A percentile compares a stretch with the other conserved stretches of the same genome.
Evolutionary conservation across 1,284 basidiomycete genomes (phyloP).

Genomic region (Athelia psychrophila): DNA sequence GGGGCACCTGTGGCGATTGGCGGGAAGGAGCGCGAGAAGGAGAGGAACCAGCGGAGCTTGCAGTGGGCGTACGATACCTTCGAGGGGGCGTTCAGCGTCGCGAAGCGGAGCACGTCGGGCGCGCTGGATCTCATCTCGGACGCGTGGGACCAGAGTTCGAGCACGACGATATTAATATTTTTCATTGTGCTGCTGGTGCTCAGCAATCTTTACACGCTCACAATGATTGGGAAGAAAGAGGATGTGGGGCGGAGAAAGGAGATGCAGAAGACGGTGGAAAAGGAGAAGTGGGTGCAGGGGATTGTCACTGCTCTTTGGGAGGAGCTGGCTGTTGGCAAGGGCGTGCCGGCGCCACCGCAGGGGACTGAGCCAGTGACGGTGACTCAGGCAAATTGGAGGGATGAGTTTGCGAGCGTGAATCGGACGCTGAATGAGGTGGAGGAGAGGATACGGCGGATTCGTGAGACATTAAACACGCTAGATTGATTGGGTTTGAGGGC

Average conservation of each 20-base stretch:
- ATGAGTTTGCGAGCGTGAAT: constrained; percentile 50
- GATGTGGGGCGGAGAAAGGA: constrained; percentile 54
- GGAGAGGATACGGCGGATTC: constrained; percentile 44
- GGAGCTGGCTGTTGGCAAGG: constrained; percentile 52
- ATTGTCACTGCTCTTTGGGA: constrained; percentile 69
- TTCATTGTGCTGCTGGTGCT: constrained; percentile 71
- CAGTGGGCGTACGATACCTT: constrained; percentile 88
- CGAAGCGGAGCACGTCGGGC: constrained; percentile 62
- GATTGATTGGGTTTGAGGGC: neutral
- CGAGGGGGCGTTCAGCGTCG: constrained; percentile 70
- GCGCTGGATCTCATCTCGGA: constrained; percentile 73
- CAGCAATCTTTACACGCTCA: constrained; percentile 76
- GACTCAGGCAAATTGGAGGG: constrained; percentile 34
- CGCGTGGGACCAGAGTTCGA: constrained; percentile 69
- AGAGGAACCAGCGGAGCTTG: constrained; percentile 66
- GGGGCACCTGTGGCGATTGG: constrained; percentile 14
- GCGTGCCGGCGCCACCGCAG: constrained; percentile 13
- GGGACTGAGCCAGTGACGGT: constrained; percentile 12
- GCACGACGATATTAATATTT: constrained; percentile 67
- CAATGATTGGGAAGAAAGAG: constrained; percentile 52
- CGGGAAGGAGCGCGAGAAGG: constrained; percentile 56
- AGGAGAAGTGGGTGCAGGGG: constrained; percentile 71
- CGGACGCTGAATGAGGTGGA: constrained; percentile 57
- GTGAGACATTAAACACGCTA: constrained; percentile 20
- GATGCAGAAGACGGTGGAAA: constrained; percentile 55